These are phyloP conservation scores for Coemansia sp. DNA, from an alignment of 192 early-diverging fungal genomes.

Conservation along the genomic window DNA sequence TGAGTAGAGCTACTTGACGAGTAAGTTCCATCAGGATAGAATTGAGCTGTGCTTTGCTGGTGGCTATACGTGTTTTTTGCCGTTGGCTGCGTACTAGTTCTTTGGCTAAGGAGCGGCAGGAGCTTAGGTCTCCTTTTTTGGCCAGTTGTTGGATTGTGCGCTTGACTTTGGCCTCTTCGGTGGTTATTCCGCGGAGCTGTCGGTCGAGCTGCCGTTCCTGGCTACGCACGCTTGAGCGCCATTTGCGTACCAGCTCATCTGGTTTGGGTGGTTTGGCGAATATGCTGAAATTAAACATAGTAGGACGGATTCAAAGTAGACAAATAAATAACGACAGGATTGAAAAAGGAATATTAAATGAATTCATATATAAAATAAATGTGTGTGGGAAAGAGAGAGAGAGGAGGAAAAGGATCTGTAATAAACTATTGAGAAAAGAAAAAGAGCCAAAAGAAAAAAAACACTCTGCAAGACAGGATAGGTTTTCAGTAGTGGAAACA, in stretches of 20 bases:
- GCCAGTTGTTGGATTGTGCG: conserved; percentile 77
- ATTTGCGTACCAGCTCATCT: conserved; percentile 81
- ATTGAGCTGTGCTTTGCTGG: conserved; percentile 90
- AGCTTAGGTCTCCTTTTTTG: conserved; percentile 78
- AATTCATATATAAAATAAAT: not conserved
- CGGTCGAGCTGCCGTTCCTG: conserved; percentile 90
- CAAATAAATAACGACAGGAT: not conserved
- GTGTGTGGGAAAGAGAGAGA: conserved; percentile 3
- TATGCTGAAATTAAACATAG: conserved; percentile 15
- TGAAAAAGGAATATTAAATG: conserved; percentile 3
- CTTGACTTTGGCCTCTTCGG: conserved; percentile 85
- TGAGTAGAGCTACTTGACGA: conserved; percentile 81
- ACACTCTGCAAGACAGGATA: too few relatives aligned
- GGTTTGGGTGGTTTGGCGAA: conserved; percentile 49
- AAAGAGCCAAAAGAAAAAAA: too few relatives aligned
- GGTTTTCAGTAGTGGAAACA: too few relatives aligned
- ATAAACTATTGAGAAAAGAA: not conserved
- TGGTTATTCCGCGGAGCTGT: conserved; percentile 73
- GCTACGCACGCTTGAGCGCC: conserved; percentile 75
- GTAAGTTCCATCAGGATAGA: conserved; percentile 87
- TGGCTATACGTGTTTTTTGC: conserved; percentile 79
- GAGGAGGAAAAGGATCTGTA: too few relatives aligned
- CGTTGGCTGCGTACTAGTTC: conserved; percentile 78
- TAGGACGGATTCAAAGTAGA: not conserved
- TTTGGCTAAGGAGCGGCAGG: conserved; percentile 75